Base-by-base conservation (phyloP, 2,329 filamentous ascomycete genomes). In the Fusarium sp. region DNA sequence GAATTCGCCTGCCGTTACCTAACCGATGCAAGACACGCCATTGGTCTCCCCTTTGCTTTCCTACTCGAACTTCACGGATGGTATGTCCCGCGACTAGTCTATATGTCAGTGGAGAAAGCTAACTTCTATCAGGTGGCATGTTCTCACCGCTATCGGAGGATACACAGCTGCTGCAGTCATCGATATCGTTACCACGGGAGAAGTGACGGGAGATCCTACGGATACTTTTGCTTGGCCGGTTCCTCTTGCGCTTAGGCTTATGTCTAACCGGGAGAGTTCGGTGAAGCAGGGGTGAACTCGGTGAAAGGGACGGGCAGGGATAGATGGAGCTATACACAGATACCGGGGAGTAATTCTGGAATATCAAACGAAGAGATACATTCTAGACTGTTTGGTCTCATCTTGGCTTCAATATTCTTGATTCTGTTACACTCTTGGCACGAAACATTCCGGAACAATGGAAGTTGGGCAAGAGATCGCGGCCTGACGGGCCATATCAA, bases 61-160 rank as follows among this genome's bases (percentile, higher is more conserved):
- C 45, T 82, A 0, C 66, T 82, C 4, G 81, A 83, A 61, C 57
- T 83, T 7, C 81, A 83, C 54, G 81, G 81, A 67, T 83, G 81
- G 81, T 83, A 76, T 27, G 77, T 18, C 7, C 1, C 8, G 5
- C 0, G 2, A 0, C 4, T 16, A 10, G 14, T 18, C 11, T 14
- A 11, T 2, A 16, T 10, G 1, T 3, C 34, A 37, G 34, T 3
- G 70, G 25, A 20, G 3, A 3, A 8, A 16, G 49, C 57, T 67
- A 20, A 67, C 11, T 12, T 0, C 2, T 1, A 13, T 18, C 14
- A 82, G 81, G 81, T 82, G 81, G 81, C 81, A 83, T 61, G 42
- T 82, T 8, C 77, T 82, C 8, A 83, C 81, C 6, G 79, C 78
- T 1, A 79, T 83, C 29, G 81, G 81, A 13, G 81, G 80, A 4